phyloP scores from a whole-genome alignment of 768 basidiomycete genomes.

The Hygrophorus russula region DNA sequence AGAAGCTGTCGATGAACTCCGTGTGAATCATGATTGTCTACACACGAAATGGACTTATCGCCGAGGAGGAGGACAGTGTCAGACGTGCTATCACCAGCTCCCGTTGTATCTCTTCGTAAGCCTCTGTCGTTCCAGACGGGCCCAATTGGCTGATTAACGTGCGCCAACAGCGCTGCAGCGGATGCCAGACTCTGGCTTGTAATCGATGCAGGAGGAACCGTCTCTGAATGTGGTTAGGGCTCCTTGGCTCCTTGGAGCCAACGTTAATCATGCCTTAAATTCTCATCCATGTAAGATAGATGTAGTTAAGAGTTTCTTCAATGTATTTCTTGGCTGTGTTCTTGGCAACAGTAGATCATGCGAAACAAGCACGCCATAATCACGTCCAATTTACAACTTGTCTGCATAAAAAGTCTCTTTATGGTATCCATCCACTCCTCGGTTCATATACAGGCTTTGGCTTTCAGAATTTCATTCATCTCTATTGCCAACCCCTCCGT shows the following conservation, averaged over 20 bases:
- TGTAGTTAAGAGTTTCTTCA: no score
- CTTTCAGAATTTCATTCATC: not conserved
- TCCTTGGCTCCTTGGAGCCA: no score
- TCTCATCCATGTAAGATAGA: no score
- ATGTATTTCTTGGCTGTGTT: no score
- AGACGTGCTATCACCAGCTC: slow-evolving; percentile 2
- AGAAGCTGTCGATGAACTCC: not conserved
- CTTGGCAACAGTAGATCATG: no score
- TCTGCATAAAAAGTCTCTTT: no score
- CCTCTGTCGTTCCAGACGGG: not conserved
- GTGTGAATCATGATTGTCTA: not conserved
- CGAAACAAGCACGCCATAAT: no score
- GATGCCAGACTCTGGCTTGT: slow-evolving; percentile 5
- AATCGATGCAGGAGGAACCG: slow-evolving; percentile 5
- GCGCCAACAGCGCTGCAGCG: not conserved
- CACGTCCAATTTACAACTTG: no score
- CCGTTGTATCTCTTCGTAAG: slow-evolving; percentile 1
- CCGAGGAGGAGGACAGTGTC: not conserved
- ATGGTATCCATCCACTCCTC: no score
- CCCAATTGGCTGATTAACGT: not conserved
- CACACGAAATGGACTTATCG: slow-evolving; percentile 1
- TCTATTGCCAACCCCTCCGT: not conserved
- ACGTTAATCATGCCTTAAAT: no score
- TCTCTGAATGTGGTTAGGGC: not conserved
- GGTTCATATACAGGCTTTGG: no score